phyloP scores from a whole-genome alignment of 257 asterid species.

The Leptodermis oblonga region DNA sequence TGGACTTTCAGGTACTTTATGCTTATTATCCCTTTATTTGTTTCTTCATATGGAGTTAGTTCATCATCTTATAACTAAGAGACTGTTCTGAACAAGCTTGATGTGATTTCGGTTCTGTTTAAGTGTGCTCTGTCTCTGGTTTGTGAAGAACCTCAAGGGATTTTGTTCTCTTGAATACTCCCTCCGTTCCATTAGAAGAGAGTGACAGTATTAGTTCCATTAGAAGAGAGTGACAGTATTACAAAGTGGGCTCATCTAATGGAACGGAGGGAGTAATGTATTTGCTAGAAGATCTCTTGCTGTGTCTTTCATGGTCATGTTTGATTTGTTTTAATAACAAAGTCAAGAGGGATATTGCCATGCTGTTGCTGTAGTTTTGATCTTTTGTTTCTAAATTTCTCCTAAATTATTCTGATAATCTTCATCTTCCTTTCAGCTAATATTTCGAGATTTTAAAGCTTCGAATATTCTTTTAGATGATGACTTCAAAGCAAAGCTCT shows the following conservation, averaged over 20 bases:
- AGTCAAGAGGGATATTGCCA: background rate
- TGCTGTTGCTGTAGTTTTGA: background rate
- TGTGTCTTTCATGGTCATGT: background rate
- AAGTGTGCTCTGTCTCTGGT: background rate
- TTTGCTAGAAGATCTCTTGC: background rate
- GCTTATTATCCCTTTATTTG: background rate
- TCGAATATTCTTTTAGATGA: constrained; percentile 85
- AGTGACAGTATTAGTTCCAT: no score
- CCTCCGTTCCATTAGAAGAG: no score
- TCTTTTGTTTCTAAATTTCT: constrained; percentile 5
- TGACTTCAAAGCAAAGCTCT: constrained; percentile 76
- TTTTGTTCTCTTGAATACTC: no score
- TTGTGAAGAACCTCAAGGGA: background rate
- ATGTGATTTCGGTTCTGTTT: background rate
- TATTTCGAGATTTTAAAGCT: constrained; percentile 90
- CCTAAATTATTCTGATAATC: constrained; percentile 11
- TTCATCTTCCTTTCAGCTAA: constrained; percentile 45
- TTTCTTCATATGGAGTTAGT: background rate
- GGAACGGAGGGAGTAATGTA: no score
- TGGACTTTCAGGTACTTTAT: constrained; percentile 84
- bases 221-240: no score
- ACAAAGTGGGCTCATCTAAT: no score
- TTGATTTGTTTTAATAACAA: background rate
- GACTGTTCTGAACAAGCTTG: background rate
- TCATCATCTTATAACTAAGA: background rate